phyloP scores from a whole-genome alignment of 208 protist species.

The Leishmania mexicana region DNA sequence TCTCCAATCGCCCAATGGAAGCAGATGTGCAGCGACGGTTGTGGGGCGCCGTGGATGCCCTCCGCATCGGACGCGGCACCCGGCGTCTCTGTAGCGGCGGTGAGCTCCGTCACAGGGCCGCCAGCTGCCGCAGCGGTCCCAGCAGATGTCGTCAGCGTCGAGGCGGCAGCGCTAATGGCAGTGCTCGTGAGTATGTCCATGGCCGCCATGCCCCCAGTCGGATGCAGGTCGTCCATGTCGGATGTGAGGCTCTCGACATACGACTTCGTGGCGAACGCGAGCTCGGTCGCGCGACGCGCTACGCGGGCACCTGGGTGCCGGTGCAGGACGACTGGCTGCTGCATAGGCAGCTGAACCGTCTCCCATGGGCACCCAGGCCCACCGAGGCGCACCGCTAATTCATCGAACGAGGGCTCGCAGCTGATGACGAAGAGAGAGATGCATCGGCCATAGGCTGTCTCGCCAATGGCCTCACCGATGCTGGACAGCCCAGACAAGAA shows the following conservation, averaged over 20 bases:
- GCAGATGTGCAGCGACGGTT: constrained; percentile 21
- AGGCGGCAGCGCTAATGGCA: constrained; percentile 15
- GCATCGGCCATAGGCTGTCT: constrained; percentile 34
- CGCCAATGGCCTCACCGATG: constrained; percentile 36
- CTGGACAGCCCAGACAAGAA: constrained; percentile 48
- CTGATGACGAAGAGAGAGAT: constrained; percentile 38
- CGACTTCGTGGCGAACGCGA: constrained; percentile 36
- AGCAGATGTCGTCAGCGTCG: constrained; percentile 6
- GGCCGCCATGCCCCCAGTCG: constrained; percentile 19
- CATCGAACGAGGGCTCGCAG: constrained; percentile 24
- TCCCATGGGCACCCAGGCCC: constrained; percentile 56
- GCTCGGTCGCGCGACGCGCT: constrained; percentile 37
- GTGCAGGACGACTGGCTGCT: constrained; percentile 31
- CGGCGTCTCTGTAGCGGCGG: neutral
- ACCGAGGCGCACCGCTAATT: constrained; percentile 54
- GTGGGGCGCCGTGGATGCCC: neutral
- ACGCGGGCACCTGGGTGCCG: constrained; percentile 8
- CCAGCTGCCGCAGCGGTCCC: neutral
- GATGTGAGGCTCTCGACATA: constrained; percentile 21
- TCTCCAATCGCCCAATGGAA: constrained; percentile 36
- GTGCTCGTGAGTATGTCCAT: constrained; percentile 29
- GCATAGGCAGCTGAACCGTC: constrained; percentile 48
- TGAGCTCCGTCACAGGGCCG: constrained; percentile 5
- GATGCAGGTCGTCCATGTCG: constrained; percentile 16
- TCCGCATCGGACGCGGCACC: neutral